Conservation (phyloP, 169 alveolate genomes). For the Miamiensis avidus region DNA sequence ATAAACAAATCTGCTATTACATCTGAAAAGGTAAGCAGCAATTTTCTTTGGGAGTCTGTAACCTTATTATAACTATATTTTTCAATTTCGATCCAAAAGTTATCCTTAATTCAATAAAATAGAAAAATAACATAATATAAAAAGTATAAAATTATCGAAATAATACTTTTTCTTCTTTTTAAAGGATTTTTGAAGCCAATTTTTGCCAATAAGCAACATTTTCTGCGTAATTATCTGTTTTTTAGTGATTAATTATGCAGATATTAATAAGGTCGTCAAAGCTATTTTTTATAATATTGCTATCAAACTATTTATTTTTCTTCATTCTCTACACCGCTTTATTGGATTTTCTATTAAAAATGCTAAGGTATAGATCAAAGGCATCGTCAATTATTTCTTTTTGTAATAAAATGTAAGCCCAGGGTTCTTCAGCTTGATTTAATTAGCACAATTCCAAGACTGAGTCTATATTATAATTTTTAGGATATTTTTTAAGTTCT, state of each 20-base stretch:
- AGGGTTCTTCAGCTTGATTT: not conserved
- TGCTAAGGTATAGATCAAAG: not conserved
- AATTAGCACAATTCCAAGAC: not conserved
- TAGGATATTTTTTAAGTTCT: not conserved
- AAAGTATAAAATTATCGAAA: too few relatives aligned
- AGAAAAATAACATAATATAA: too few relatives aligned
- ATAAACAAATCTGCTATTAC: not conserved
- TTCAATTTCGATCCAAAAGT: not conserved
- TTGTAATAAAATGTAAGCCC: not conserved
- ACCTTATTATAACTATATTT: too few relatives aligned
- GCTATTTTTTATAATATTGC: too few relatives aligned
- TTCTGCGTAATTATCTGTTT: not conserved
- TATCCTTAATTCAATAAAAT: not conserved
- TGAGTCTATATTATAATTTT: too few relatives aligned
- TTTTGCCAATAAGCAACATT: not conserved
- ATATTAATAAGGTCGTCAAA: not conserved
- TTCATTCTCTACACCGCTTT: not conserved
- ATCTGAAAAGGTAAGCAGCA: not conserved
- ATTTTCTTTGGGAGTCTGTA: not conserved
- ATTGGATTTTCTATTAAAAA: not conserved
- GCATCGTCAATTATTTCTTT: not conserved
- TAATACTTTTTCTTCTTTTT: not conserved
- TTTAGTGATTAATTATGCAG: not conserved
- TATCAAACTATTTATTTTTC: not conserved
- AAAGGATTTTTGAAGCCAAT: not conserved